Evolutionary conservation across 805 yeast genomes (phyloP), one percentile per base, ranked within the genome.

Genomic region (Candida xiaguanensis): DNA sequence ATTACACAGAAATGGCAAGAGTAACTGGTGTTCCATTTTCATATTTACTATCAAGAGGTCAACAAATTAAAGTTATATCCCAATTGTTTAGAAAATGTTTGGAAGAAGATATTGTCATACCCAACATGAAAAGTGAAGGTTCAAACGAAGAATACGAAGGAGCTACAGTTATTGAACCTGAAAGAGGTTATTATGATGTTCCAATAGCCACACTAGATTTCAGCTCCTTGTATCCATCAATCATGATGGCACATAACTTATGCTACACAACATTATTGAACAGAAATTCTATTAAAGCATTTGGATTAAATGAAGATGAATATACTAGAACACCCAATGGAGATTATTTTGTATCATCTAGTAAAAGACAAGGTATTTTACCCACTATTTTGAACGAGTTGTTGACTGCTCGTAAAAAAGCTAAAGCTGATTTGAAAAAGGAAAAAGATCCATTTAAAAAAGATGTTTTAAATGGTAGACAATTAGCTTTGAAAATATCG

Each of bases 11-110:
- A 64, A 93, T 93, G 99, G 97, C 99, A 1, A 82, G 99, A 68
- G 99, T 93, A 19, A 93, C 99, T 0, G 99, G 99, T 48, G 98
- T 93, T 8, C 99, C 99, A 0, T 88, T 93, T 53, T 84, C 96
- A 1, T 91, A 80, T 55, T 72, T 93, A 45, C 66, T 93, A 31
- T 60, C 95, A 12, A 77, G 99, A 56, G 99, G 99, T 28, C 99
- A 93, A 67, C 99, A 95, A 63, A 91, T 93, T 60, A 93, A 93
- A 61, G 99, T 93, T 54, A 80, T 93, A 36, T 90, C 98, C 0
- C 99, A 93, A 65, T 70, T 93, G 35, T 93, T 87, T 65, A 74
- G 99, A 50, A 95, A 93, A 61, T 95, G 99, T 57, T 66, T 88
- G 14, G 80, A 87, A 49, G 81, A 85, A 42, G 88, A 85, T 48